Evolutionary conservation across 73 alveolate species (phyloP), one percentile per base, ranked within the genome.

Genomic region (Symbiodinium pilosum): DNA sequence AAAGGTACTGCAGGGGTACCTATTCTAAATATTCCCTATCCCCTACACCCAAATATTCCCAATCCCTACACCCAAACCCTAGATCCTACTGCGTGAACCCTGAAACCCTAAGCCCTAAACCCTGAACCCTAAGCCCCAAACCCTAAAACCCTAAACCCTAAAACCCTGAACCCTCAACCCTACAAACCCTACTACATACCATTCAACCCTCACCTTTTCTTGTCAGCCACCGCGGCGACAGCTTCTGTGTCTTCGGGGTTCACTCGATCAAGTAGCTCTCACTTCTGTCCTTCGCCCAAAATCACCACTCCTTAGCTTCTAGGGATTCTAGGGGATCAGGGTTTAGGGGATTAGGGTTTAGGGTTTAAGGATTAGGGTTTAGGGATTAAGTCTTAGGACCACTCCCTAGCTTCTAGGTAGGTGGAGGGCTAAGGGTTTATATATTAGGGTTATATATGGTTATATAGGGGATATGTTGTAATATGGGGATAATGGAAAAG

Each of bases 191-290:
- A 54, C 8, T 30, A n/a, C n/a, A n/a, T n/a, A n/a, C n/a, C n/a
- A n/a, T n/a, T n/a, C n/a, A n/a, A n/a, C n/a, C n/a, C n/a, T n/a
- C n/a, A n/a, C n/a, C n/a, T n/a, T n/a, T n/a, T n/a, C n/a, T 64
- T 64, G 77, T 64, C 77, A 64, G 32, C 77, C 77, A 64, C 77
- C 77, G 77, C 77, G 28, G 77, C 28, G 77, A 64, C 77, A 64
- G 77, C 59, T 14, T 64, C 77, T 64, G 77, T 64, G 30, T 64
- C 77, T 64, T 64, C 77, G 77, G 30, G 32, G 21, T 36, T 7
- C 38, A 26, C 77, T 64, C 77, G 36, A 9, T 64, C 77, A 54
- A 54, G 71, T 30, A 54, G 71, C 71, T 21, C 71, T 12, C 71
- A 54, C 71, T 21, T 3, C 71, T 30, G 71, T 21, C 26, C 71